Conservation (phyloP, 208 protist genomes). For the Wallacemonas collosoma region DNA sequence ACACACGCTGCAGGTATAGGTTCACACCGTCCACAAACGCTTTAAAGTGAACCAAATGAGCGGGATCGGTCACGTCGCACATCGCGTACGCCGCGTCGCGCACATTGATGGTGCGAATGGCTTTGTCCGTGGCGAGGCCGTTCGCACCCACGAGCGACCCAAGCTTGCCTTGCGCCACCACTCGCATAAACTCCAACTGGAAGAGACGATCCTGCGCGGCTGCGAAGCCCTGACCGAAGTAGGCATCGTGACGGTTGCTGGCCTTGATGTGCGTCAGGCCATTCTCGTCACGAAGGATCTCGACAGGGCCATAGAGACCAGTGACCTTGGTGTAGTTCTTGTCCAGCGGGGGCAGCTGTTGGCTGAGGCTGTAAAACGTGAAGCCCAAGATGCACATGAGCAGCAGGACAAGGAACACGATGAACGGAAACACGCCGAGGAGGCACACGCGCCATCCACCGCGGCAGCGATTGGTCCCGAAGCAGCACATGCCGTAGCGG, state of each 20-base stretch:
- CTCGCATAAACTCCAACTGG: slow-evolving; percentile 65
- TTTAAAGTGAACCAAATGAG: slow-evolving; percentile 30
- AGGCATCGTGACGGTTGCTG: slow-evolving; percentile 52
- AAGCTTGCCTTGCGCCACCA: slow-evolving; percentile 37
- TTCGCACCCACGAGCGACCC: slow-evolving; percentile 34
- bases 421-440: slow-evolving; percentile 48
- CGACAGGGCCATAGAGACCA: slow-evolving; percentile 40
- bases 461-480: slow-evolving; percentile 25
- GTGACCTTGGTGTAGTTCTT: slow-evolving; percentile 51
- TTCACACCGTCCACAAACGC: slow-evolving; percentile 64
- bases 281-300: slow-evolving; percentile 49
- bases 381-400: slow-evolving; percentile 45
- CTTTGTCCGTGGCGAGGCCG: slow-evolving; percentile 33
- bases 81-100: slow-evolving; percentile 36
- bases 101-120: slow-evolving; percentile 53
- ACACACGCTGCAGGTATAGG: slow-evolving; percentile 40
- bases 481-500: slow-evolving; percentile 60
- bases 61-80: slow-evolving; percentile 29
- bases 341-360: slow-evolving; percentile 44
- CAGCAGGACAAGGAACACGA: slow-evolving; percentile 46
- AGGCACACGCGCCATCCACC: slow-evolving; percentile 33
- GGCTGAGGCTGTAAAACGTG: slow-evolving; percentile 50
- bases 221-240: slow-evolving; percentile 66
- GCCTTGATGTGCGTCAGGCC: slow-evolving; percentile 55
- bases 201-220: slow-evolving; percentile 68